These are phyloP conservation scores for Amborella trichopoda DNA, from an alignment of 164 flowering plant genomes.

Conservation along the genomic window DNA sequence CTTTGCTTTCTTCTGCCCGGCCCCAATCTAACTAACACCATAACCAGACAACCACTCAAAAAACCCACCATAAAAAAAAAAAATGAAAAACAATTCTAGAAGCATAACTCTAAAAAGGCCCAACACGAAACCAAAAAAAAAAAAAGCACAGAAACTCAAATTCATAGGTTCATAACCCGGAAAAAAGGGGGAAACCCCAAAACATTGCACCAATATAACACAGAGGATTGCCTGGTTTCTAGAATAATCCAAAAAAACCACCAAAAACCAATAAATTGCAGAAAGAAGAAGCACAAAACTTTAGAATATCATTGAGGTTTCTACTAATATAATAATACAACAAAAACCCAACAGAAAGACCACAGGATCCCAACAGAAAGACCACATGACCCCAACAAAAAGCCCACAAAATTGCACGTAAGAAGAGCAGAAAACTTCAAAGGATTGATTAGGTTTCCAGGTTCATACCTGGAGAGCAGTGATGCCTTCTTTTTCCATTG, in stretches of 20 bases:
- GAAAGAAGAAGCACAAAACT: too few species aligned
- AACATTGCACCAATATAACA: background rate
- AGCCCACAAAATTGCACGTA: background rate
- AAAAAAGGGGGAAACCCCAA: background rate
- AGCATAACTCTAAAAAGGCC: background rate
- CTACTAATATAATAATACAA: too few species aligned
- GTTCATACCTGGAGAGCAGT: constrained; percentile 63
- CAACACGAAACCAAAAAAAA: background rate
- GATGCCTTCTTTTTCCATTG: constrained; percentile 74
- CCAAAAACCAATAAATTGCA: too few species aligned
- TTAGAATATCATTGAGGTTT: too few species aligned
- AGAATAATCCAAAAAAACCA: too few species aligned
- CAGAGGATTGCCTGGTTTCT: too few species aligned
- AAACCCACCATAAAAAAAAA: background rate
- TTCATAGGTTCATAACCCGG: background rate
- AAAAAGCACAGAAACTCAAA: background rate
- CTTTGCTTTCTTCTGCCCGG: constrained; percentile 87
- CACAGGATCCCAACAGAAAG: too few species aligned
- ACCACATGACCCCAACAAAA: too few species aligned
- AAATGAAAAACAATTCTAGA: background rate
- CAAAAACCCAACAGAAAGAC: too few species aligned
- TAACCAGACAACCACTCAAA: background rate
- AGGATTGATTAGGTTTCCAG: background rate
- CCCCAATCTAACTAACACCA: constrained; percentile 74
- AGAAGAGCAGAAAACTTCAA: background rate